Evolutionary conservation across 139 green algal species (phyloP).

Genomic region (Chlamydomonas schloesseri): DNA sequence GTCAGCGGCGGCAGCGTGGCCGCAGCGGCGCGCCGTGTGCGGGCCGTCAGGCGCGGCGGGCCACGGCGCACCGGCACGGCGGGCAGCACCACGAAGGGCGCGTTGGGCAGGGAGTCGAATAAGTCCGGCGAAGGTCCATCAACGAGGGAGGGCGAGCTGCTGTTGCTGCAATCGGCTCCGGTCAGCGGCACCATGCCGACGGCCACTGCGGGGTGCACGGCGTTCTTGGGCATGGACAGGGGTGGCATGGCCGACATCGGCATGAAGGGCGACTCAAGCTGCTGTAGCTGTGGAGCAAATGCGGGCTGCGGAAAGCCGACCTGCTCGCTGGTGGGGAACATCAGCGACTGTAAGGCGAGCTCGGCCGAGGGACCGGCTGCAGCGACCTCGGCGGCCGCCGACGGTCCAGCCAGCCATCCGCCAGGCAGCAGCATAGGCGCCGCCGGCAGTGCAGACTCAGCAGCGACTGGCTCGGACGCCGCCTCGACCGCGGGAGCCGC

Average conservation of each 20-base stretch:
- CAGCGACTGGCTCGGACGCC: neutral
- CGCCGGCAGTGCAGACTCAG: neutral
- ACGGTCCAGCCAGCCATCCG: no score
- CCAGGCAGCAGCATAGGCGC: neutral
- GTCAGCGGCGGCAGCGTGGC: neutral
- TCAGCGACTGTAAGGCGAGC: no score
- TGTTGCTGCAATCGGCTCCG: neutral
- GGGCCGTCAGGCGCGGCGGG: neutral
- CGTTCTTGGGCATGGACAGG: neutral
- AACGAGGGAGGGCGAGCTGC: neutral
- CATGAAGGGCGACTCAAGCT: neutral
- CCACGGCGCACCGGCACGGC: neutral
- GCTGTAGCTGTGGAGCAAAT: no score
- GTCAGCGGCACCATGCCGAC: neutral
- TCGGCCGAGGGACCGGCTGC: no score
- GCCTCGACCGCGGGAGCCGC: neutral
- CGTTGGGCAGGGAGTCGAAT: no score
- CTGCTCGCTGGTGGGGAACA: no score
- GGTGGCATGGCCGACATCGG: neutral
- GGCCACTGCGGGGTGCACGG: slow-evolving; percentile 6
- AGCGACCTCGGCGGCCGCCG: no score
- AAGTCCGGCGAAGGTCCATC: no score
- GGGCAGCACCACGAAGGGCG: neutral
- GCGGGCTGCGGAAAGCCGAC: no score
- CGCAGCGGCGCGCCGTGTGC: neutral